Evolutionary conservation across 768 basidiomycete species (phyloP), one percentile per base, ranked within the genome.

Genomic region (Gyrodon lividus): DNA sequence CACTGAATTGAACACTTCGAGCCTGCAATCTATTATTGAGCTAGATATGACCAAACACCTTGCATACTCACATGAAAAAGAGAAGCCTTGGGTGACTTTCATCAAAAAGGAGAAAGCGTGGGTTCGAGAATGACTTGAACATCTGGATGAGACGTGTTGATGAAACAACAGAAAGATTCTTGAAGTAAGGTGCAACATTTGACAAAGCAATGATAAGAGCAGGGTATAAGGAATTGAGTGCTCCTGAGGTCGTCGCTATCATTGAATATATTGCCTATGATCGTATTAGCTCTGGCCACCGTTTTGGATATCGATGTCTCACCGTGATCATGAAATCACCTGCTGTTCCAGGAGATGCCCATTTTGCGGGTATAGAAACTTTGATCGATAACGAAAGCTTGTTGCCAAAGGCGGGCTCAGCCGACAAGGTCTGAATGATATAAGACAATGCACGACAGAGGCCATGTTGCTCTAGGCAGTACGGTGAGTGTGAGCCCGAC

Each of bases 31-130:
- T 35, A 7, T 39, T 23, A 19, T 31, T 30, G 45, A 46, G 41
- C 10, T 19, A 40, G 23, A 31, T 41, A 33, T 22, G 14, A 54
- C 13, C 9, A 56, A 42, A 12, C 12, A 41, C 24, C 5, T 17
- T 10, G 41, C 28, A 23, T 23, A 68, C 82, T 54, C 55, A 92
- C 91, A 94, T 86, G 67, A 92, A 97, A 70, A 90, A 98, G 28
- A 98, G 77, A 26, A 98, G 72, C 54, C 97, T 74, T 1, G 97
- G 97, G 64, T 98, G 93, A 6, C 95, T 92, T 69, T 98, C 97
- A 56, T 98, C 97, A 3, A 90, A 86, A 17, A 99, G 72, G 30
- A 98, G 72, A 69, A 98, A 98, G 2, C 84, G 72, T 0, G 97
- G 91, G 52, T 87, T 91, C 5, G 92, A 86, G 65, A 99, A 96